A percentile compares a stretch with the other conserved stretches of the same genome.
Evolutionary conservation across 805 yeast species (phyloP).

Genomic region (Zygoascus biomembranicola): DNA sequence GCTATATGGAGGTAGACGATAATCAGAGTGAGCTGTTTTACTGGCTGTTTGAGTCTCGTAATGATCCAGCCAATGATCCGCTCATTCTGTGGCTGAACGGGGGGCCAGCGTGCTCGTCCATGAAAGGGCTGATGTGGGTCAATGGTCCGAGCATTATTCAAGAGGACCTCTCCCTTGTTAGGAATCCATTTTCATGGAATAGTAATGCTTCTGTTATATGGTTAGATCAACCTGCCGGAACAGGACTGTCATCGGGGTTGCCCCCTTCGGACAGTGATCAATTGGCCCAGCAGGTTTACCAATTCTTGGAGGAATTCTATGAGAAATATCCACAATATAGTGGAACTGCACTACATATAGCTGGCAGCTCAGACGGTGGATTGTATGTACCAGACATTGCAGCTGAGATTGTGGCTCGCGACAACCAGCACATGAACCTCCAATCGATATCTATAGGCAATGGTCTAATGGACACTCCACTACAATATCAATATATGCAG

Average conservation of each 20-base stretch:
- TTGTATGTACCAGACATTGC: conserved; percentile 82
- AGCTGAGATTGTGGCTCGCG: conserved; percentile 40
- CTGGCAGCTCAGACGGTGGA: conserved; percentile 93
- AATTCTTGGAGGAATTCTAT: conserved; percentile 76
- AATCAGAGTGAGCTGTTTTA: conserved; percentile 57
- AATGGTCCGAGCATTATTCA: conserved; percentile 80
- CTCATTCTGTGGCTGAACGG: conserved; percentile 88
- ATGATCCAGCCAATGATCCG: conserved; percentile 81
- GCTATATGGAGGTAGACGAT: conserved; percentile 63
- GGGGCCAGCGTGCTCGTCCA: conserved; percentile 92
- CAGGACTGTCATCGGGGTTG: conserved; percentile 78
- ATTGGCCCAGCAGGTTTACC: conserved; percentile 81
- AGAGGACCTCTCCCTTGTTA: conserved; percentile 54
- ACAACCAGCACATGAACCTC: conserved; percentile 49
- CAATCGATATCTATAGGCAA: conserved; percentile 82
- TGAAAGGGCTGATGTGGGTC: conserved; percentile 85
- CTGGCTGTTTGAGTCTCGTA: conserved; percentile 87
- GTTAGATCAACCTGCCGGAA: conserved; percentile 90
- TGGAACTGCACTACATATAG: conserved; percentile 60
- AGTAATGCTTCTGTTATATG: conserved; percentile 81
- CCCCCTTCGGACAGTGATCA: conserved; percentile 59
- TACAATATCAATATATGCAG: conserved; percentile 68
- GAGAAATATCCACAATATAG: conserved; percentile 69
- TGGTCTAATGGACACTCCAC: conserved; percentile 79
- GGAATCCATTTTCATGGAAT: conserved; percentile 88